Evolutionary conservation across 208 protist genomes (phyloP), one percentile per base, ranked within the genome.

Genomic region (Leishmania amazonensis): DNA sequence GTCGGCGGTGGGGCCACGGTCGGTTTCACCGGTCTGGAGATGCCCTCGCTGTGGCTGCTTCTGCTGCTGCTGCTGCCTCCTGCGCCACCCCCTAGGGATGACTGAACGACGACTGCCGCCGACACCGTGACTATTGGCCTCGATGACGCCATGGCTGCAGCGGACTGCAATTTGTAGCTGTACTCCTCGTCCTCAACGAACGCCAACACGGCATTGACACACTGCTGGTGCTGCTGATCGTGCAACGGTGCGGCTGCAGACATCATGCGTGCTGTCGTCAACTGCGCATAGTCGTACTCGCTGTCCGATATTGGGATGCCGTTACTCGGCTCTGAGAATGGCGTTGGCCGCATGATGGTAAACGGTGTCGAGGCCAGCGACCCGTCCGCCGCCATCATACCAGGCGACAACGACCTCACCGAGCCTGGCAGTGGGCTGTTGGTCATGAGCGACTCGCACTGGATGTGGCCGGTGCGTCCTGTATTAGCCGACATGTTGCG

Each of bases 401-500:
- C 73, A 47, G 49, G 21, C 73, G n/a, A 38, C 47, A 28, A 76
- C 38, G 21, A 31, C 51, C 15, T 42, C 40, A 40, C 75, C 58
- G 53, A 38, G 17, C 19, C 11, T 11, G 75, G 53, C 4, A 13
- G 49, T n/a, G 68, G 57, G 24, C 62, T n/a, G 78, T 79, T 74
- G 28, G 67, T n/a, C 62, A 74, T 81, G 54, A 76, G 77, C 21
- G 75, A 70, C 62, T 75, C 82, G 65, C 82, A 51, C 54, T 58
- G 78, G 57, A 75, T 72, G 62, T 54, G 15, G 40, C 78, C 73
- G 42, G 80, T 81, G 51, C 67, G 72, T 7, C 78, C 82, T 13
- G 83, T 82, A 54, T 62, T 76, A 19, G 60, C 71, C 3, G 68
- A 72, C 47, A 70, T 76, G 78, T 81, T 81, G 76, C 83, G 83